phyloP scores from a whole-genome alignment of 2,329 filamentous ascomycete species.

The Torrubiellomyces zombiae region DNA sequence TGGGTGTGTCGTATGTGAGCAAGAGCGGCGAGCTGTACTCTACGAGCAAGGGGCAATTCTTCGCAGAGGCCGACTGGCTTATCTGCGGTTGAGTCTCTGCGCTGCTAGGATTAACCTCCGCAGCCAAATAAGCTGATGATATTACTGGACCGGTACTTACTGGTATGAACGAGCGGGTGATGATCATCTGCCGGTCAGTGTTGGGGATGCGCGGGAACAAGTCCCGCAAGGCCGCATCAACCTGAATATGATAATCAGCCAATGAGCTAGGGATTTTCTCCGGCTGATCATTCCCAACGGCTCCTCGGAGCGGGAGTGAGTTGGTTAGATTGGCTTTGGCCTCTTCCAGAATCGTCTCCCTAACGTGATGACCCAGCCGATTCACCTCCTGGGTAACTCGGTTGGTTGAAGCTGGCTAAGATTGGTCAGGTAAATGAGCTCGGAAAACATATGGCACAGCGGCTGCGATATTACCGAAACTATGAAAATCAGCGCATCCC shows the following conservation, averaged over 20 bases:
- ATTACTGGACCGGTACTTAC: constrained; percentile 21
- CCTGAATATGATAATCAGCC: constrained; percentile 43
- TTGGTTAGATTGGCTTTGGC: constrained; percentile 20
- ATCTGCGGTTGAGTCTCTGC: constrained; percentile 32
- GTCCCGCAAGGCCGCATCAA: constrained; percentile 44
- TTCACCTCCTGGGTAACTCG: constrained; percentile 35
- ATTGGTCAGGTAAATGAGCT: too few relatives aligned
- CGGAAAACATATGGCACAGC: too few relatives aligned
- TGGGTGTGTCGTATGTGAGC: constrained; percentile 52
- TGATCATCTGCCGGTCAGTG: constrained; percentile 44
- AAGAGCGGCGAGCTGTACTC: constrained; percentile 48
- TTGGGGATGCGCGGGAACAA: constrained; percentile 50
- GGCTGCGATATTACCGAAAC: too few relatives aligned
- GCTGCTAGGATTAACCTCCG: too few relatives aligned
- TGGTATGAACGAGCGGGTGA: constrained; percentile 46
- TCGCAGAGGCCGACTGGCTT: constrained; percentile 39
- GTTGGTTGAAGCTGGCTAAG: constrained; percentile 13
- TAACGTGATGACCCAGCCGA: constrained; percentile 43
- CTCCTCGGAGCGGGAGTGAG: constrained; percentile 8
- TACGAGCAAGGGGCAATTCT: constrained; percentile 39
- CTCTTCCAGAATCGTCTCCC: constrained; percentile 40
- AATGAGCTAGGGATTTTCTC: constrained; percentile 45
- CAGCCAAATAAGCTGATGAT: too few relatives aligned
- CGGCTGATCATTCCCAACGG: constrained; percentile 16
- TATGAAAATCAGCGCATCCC: constrained; percentile 48